Base-by-base conservation (phyloP, 768 basidiomycete species). In the Podaxis sp. region DNA sequence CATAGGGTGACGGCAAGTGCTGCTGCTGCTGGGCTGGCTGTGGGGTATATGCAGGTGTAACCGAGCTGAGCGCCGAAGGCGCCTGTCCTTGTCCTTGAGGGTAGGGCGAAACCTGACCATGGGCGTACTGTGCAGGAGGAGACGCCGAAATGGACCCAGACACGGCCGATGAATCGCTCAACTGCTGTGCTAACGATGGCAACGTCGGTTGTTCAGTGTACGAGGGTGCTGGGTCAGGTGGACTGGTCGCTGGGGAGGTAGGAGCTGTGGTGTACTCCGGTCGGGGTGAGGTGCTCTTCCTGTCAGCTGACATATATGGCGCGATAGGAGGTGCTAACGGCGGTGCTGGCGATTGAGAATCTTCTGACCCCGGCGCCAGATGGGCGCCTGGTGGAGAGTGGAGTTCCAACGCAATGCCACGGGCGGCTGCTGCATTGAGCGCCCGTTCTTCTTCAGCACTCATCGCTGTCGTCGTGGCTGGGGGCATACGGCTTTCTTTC, bases 361-460 rank as follows among this genome's bases (percentile, higher is more conserved):
- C 33, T 17, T 22, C 44, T 36, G 10, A 24, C 3, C 41, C 26
- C 3, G 20, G 26, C 15, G 49, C 11, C 20, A 13, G 49, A 24
- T 20, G 49, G 24, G 49, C 2, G 24, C 26, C 22, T 1, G 49
- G 24, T 1, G 49, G 20, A 26, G 84, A 78, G 60, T 89, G 86
- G 54, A 90, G 67, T 68, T 90, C 90, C 12, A 84, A 81, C 12
- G 82, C 82, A 1, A 92, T 80, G 70, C 89, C 89, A 17, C 85
- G 80, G 4, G 88, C 88, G 28, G 87, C 89, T 17, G 89, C 90
- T 1, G 83, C 85, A 66, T 87, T 84, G 30, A 84, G 78, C n/a
- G 77, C 78, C 2, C 72, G 75, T 65, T 88, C 87, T 15, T 81
- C 78, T 36, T 81, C 76, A 15, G 74, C 65, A 37, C 74, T 74